Percentiles rank a stretch among this genome's conserved stretches.
phyloP scores from a whole-genome alignment of 441 rosid genomes.

The Aquilaria agallochum region DNA sequence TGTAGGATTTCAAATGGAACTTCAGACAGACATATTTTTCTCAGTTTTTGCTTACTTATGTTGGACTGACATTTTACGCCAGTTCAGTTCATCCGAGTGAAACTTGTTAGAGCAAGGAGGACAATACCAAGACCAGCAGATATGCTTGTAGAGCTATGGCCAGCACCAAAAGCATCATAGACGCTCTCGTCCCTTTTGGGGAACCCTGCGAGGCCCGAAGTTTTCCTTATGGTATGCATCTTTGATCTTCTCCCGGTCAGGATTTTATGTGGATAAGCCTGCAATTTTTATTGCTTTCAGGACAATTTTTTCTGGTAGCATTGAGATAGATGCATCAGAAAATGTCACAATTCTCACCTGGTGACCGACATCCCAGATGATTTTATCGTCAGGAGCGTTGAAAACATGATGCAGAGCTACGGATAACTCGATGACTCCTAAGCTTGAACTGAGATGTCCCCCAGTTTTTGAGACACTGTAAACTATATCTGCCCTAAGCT shows the following conservation, averaged over 20 bases:
- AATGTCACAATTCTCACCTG: constrained; percentile 36
- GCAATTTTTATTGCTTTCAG: constrained; percentile 18
- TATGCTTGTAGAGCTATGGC: constrained; percentile 81
- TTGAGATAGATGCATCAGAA: background rate
- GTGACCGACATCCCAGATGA: constrained; percentile 83
- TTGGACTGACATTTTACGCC: background rate
- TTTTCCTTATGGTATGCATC: constrained; percentile 69
- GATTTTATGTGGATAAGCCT: constrained; percentile 75
- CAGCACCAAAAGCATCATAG: constrained; percentile 69
- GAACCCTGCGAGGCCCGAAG: constrained; percentile 76
- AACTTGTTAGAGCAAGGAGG: background rate
- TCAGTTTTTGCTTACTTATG: too few relatives aligned
- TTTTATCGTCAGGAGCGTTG: constrained; percentile 60
- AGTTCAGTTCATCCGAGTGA: background rate
- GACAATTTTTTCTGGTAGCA: background rate
- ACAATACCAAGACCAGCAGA: constrained; percentile 72
- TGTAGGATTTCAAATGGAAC: constrained; percentile 9
- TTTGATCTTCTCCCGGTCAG: constrained; percentile 69
- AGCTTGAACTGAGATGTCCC: constrained; percentile 70
- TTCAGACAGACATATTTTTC: background rate
- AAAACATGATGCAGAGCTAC: constrained; percentile 66
- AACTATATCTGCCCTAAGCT: constrained; percentile 63
- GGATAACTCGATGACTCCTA: constrained; percentile 67
- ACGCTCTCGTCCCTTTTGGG: constrained; percentile 75
- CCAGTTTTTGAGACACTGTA: constrained; percentile 52